Evolutionary conservation across 106 monocot species (phyloP).

Genomic region (Amphibolis antarctica): DNA sequence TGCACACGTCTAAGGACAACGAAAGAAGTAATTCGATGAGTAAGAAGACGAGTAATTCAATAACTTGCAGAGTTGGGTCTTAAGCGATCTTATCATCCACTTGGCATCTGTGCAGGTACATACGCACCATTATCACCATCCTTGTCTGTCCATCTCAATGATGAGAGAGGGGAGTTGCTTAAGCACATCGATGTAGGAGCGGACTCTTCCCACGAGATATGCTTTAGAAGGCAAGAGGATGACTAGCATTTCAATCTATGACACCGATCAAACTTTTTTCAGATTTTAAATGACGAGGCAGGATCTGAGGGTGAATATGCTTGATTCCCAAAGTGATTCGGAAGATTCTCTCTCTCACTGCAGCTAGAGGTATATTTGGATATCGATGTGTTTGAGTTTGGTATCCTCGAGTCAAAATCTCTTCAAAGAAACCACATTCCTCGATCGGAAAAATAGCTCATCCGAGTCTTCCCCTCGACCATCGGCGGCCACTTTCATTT

Average conservation of each 20-base stretch:
- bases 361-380: too few species aligned
- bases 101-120: slow-evolving; percentile 26
- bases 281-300: too few species aligned
- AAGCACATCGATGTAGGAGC: slow-evolving; percentile 52
- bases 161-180: slow-evolving; percentile 38
- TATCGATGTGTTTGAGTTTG: too few species aligned
- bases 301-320: neutral
- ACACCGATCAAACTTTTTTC: neutral
- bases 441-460: too few species aligned
- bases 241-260: slow-evolving; percentile 3
- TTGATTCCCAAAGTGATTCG: too few species aligned
- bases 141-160: slow-evolving; percentile 40
- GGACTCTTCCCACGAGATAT: slow-evolving; percentile 35
- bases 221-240: slow-evolving; percentile 39
- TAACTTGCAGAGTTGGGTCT: neutral
- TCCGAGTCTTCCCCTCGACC: too few species aligned
- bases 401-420: too few species aligned
- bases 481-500: too few species aligned
- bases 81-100: neutral
- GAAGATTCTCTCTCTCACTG: too few species aligned
- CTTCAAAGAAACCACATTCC: too few species aligned
- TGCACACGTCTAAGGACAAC: slow-evolving; percentile 68
- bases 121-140: slow-evolving; percentile 63
- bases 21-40: slow-evolving; percentile 48
- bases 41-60: too few species aligned